Evolutionary conservation across 208 protist genomes (phyloP).

Genomic region (Leishmania mexicana): DNA sequence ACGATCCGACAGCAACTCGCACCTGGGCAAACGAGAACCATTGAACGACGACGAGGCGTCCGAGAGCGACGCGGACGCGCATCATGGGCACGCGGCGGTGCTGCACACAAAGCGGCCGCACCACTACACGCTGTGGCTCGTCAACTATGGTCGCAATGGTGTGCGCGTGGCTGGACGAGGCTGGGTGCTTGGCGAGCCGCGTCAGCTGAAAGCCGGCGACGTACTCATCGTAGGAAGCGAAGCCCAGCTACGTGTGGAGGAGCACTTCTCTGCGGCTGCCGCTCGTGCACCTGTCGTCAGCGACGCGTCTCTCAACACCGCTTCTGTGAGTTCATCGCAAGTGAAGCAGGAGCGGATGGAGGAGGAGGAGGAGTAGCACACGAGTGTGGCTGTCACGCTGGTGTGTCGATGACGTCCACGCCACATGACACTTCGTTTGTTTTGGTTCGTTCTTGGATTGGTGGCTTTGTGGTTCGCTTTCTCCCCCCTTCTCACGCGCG

Average conservation of each 20-base stretch:
- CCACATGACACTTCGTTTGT: neutral
- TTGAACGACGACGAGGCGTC: conserved; percentile 9
- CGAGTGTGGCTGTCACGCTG: neutral
- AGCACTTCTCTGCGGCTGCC: conserved; percentile 7
- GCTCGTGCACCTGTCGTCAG: conserved; percentile 7
- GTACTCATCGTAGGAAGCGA: conserved; percentile 42
- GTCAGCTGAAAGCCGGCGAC: conserved; percentile 41
- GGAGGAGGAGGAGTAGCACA: conserved; percentile 12
- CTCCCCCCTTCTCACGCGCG: neutral
- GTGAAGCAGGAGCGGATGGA: conserved; percentile 30
- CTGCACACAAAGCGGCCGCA: conserved; percentile 40
- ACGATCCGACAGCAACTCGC: neutral
- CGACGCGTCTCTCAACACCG: neutral
- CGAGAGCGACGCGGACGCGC: neutral
- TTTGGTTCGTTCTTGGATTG: neutral
- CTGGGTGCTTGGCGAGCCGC: conserved; percentile 46
- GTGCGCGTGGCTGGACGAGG: conserved; percentile 23
- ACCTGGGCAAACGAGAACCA: neutral
- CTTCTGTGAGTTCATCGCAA: conserved; percentile 12
- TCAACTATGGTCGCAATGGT: conserved; percentile 84
- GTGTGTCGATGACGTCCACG: neutral
- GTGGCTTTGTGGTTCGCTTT: no score
- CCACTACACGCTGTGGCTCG: conserved; percentile 50
- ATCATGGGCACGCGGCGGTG: neutral
- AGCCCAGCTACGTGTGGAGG: conserved; percentile 33